Evolutionary conservation across 2,329 filamentous ascomycete genomes (phyloP).

Genomic region (Paramyrothecium roridum): DNA sequence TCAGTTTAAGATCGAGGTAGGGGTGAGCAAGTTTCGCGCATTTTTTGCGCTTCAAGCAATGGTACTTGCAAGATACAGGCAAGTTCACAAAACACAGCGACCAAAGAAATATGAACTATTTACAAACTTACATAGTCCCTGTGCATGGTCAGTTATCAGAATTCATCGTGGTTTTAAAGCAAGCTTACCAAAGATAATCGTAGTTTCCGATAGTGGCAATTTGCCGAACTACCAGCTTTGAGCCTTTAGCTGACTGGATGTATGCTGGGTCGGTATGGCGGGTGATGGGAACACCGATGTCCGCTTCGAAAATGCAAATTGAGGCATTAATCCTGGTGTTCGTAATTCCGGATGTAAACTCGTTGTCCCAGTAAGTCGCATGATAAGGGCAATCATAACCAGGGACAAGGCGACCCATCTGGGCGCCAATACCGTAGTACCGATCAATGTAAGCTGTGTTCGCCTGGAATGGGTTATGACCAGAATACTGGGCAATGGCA

Average conservation of each 20-base stretch:
- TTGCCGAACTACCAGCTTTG: constrained; percentile 40
- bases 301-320: constrained; percentile 8
- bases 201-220: constrained; percentile 54
- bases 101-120: not conserved
- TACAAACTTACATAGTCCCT: not conserved
- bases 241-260: constrained; percentile 43
- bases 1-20: not conserved
- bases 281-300: constrained; percentile 7
- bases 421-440: constrained; percentile 9
- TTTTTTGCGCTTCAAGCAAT: not conserved
- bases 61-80: not conserved
- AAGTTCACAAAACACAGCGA: not conserved
- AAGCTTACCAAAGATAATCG: constrained; percentile 42
- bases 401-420: constrained; percentile 6
- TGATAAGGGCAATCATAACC: constrained; percentile 10
- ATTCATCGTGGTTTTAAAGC: not conserved
- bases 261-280: constrained; percentile 37
- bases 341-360: constrained; percentile 2
- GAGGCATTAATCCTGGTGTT: constrained; percentile 4
- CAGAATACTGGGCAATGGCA: constrained; percentile 8
- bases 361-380: constrained; percentile 7
- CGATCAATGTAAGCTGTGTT: constrained; percentile 7
- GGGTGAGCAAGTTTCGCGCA: not conserved
- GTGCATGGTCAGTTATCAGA: not conserved
- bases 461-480: constrained; percentile 7